Percentiles rank a stretch among this genome's conserved stretches.
These are phyloP conservation scores for Lentinula sp. DNA, from an alignment of 768 basidiomycete species.

Conservation along the genomic window DNA sequence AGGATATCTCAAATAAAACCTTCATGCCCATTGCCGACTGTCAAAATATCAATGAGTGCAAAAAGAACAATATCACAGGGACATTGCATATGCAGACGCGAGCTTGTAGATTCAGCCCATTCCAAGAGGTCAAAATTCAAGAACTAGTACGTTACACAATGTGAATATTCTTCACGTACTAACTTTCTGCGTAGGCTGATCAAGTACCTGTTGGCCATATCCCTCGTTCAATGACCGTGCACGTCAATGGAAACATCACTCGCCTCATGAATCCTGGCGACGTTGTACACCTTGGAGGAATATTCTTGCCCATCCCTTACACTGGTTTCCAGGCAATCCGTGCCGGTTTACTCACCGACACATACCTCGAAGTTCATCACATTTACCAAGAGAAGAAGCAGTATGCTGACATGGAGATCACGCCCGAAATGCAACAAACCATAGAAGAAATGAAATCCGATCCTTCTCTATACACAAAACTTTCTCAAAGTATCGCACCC, in stretches of 20 bases:
- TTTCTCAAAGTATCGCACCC: conserved; percentile 92
- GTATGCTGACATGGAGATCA: conserved; percentile 91
- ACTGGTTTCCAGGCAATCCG: conserved; percentile 96
- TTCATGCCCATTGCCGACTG: conserved; percentile 89
- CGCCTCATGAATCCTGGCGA: conserved; percentile 94
- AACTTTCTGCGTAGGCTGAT: conserved; percentile 58
- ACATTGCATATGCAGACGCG: conserved; percentile 98
- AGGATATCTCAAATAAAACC: conserved; percentile 89
- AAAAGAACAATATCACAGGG: conserved; percentile 80
- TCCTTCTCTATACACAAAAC: conserved; percentile 76
- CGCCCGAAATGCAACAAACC: conserved; percentile 69
- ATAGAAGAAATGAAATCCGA: conserved; percentile 68
- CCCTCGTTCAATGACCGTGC: conserved; percentile 96
- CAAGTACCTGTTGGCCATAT: conserved; percentile 99
- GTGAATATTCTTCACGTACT: neutral
- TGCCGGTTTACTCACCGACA: conserved; percentile 94
- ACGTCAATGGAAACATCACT: conserved; percentile 85
- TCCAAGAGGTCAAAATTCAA: conserved; percentile 98
- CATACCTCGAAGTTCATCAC: conserved; percentile 89
- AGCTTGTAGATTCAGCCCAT: conserved; percentile 93
- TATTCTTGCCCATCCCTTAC: conserved; percentile 96
- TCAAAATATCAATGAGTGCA: conserved; percentile 79
- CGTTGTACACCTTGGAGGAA: conserved; percentile 90
- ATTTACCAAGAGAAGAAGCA: conserved; percentile 96
- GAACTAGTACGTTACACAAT: conserved; percentile 71